phyloP scores from a whole-genome alignment of 2,329 filamentous ascomycete species.

The Diaporthe sp. region DNA sequence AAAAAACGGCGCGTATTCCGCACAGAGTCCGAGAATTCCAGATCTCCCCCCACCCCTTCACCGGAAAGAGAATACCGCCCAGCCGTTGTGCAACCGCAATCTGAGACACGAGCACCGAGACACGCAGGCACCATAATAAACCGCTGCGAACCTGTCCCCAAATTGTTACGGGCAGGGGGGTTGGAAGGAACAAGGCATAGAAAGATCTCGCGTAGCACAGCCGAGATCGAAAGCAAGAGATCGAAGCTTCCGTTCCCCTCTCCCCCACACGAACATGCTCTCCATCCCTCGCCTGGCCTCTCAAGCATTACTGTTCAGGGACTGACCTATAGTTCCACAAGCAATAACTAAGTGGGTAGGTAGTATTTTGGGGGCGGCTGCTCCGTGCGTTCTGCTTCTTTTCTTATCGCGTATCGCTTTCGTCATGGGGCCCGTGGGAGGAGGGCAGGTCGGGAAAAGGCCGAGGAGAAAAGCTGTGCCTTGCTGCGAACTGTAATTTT shows the following conservation, averaged over 20 bases:
- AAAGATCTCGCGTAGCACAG: conserved; percentile 24
- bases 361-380: too few species aligned
- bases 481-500: conserved; percentile 20
- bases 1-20: conserved; percentile 29
- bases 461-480: not conserved
- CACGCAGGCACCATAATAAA: conserved; percentile 16
- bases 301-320: conserved; percentile 20
- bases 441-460: not conserved
- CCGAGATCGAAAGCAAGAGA: conserved; percentile 21
- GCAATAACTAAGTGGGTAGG: not conserved
- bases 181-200: not conserved
- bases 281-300: not conserved
- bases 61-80: conserved; percentile 31
- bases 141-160: conserved; percentile 5
- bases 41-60: conserved; percentile 10
- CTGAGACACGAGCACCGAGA: conserved; percentile 30
- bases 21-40: conserved; percentile 7
- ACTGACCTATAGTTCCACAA: not conserved
- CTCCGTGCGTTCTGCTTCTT: not conserved
- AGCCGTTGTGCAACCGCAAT: conserved; percentile 31
- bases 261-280: not conserved
- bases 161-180: not conserved
- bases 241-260: conserved; percentile 3
- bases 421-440: not conserved
- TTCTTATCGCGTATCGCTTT: not conserved